These are phyloP conservation scores for Talaromyces sp. DNA, from an alignment of 2,329 filamentous ascomycete species.

Conservation along the genomic window DNA sequence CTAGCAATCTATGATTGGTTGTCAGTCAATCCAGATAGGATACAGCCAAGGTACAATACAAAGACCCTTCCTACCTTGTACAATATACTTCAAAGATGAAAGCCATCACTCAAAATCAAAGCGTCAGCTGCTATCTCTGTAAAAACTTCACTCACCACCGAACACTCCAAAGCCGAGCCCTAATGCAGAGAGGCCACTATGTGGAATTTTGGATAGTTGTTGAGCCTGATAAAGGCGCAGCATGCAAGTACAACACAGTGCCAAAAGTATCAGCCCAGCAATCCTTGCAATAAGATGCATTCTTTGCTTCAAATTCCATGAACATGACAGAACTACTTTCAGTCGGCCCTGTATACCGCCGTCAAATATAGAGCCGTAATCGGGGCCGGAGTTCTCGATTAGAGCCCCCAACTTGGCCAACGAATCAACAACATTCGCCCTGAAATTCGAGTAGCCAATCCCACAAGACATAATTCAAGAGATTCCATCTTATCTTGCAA, in stretches of 20 bases:
- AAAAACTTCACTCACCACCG: neutral
- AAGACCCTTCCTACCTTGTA: neutral
- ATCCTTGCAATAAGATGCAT: neutral
- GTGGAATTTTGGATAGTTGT: neutral
- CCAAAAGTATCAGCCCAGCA: neutral
- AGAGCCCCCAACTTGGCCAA: neutral
- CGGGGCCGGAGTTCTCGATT: neutral
- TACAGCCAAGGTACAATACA: neutral
- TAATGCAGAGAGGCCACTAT: neutral
- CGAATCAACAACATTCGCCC: neutral
- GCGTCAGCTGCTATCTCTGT: neutral
- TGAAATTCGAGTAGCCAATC: neutral
- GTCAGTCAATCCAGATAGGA: neutral
- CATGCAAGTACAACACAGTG: neutral
- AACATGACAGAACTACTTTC: neutral
- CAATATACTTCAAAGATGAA: neutral
- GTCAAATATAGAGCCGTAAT: neutral
- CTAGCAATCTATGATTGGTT: neutral
- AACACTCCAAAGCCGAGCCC: neutral
- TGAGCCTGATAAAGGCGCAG: neutral
- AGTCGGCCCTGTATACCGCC: neutral
- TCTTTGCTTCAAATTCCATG: neutral
- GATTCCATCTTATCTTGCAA: neutral
- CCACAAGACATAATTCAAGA: neutral
- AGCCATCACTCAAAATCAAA: neutral